Conservation (phyloP, 78 protist genomes). For the Mantamonas sphyraenae region DNA sequence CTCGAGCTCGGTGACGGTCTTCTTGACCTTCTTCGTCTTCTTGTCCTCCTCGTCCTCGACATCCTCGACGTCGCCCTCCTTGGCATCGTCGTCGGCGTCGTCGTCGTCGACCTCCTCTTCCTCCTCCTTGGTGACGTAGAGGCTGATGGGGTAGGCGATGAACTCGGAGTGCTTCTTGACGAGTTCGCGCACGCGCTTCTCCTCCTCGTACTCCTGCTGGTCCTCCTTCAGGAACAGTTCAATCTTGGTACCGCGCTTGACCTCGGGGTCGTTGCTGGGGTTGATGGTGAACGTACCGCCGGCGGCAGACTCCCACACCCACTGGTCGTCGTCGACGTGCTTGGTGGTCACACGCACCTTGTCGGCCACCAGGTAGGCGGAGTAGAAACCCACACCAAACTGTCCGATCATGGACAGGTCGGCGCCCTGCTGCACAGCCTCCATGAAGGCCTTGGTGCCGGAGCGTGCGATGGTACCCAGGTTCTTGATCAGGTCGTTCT, state of each 20-base stretch:
- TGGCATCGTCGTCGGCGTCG: constrained; percentile 58
- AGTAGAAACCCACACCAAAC: constrained; percentile 99
- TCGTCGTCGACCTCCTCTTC: constrained; percentile 83
- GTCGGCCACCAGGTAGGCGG: constrained; percentile 99
- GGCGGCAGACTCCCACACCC: constrained; percentile 96
- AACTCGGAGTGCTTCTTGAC: constrained; percentile 99
- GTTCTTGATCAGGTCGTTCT: constrained; percentile 94
- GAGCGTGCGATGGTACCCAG: constrained; percentile 99
- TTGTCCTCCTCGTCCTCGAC: constrained; percentile 58
- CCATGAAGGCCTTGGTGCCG: constrained; percentile 97
- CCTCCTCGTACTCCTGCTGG: constrained; percentile 94
- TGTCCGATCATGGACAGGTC: constrained; percentile 98
- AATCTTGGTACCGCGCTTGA: constrained; percentile 96
- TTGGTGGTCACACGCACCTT: constrained; percentile 90
- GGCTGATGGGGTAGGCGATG: constrained; percentile 95
- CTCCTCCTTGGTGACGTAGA: constrained; percentile 76
- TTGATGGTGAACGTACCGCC: constrained; percentile 95
- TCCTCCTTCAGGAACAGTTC: constrained; percentile 94
- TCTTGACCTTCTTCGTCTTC: constrained; percentile 88
- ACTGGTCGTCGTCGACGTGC: constrained; percentile 97
- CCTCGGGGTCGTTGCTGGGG: constrained; percentile 53
- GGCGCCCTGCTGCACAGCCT: constrained; percentile 88
- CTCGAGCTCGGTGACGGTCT: constrained; percentile 79
- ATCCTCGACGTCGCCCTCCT: constrained; percentile 36
- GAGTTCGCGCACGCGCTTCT: constrained; percentile 87